phyloP scores from a whole-genome alignment of 306 rosid genomes.

The Quercus agrifolia region DNA sequence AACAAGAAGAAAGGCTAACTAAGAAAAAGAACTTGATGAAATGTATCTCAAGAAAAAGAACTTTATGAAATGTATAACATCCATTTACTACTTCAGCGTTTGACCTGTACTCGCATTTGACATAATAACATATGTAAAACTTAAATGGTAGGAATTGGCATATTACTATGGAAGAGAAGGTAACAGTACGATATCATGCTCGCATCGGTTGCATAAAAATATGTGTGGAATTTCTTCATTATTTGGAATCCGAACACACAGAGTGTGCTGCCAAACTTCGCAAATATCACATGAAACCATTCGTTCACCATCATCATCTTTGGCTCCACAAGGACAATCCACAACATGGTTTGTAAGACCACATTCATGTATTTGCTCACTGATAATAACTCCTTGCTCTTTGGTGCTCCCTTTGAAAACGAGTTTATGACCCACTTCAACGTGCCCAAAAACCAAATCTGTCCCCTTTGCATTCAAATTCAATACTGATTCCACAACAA shows the following conservation, averaged over 20 bases:
- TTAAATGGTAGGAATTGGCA: neutral
- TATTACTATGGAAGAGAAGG: constrained; percentile 43
- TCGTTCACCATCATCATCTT: constrained; percentile 86
- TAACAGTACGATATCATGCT: constrained; percentile 56
- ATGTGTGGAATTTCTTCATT: constrained; percentile 64
- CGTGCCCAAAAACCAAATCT: constrained; percentile 46
- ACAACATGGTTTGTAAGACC: constrained; percentile 35
- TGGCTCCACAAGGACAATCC: constrained; percentile 74
- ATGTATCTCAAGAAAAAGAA: too few relatives aligned
- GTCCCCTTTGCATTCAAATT: constrained; percentile 42
- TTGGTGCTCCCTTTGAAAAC: constrained; percentile 43
- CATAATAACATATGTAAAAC: neutral
- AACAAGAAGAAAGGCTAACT: too few relatives aligned
- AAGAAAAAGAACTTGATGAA: too few relatives aligned
- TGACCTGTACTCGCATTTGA: neutral
- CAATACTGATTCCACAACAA: constrained; percentile 50
- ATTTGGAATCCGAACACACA: constrained; percentile 68
- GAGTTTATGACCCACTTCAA: constrained; percentile 62
- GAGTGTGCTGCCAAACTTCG: constrained; percentile 79
- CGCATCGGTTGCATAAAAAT: constrained; percentile 74
- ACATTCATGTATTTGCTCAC: constrained; percentile 35
- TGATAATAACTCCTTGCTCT: constrained; percentile 6
- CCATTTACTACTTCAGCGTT: neutral
- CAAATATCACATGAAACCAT: constrained; percentile 83
- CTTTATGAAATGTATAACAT: neutral